Base-by-base conservation (phyloP, 345 rosid species). In the Arabidopsis thaliana region DNA sequence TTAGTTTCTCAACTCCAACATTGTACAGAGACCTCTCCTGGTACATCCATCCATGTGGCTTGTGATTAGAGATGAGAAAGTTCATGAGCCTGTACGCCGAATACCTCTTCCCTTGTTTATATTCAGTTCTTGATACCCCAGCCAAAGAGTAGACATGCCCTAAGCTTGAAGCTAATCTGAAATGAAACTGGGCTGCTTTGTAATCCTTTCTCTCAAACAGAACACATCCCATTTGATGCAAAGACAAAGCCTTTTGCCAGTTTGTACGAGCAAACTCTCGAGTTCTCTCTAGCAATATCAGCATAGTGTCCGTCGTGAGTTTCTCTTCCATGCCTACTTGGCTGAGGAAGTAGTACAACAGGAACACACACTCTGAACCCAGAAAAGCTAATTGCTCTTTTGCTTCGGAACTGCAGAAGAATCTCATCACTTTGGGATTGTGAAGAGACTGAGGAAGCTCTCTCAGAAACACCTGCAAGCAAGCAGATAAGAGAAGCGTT, bases 11-110 rank as follows among this genome's bases (percentile, higher is more conserved):
- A 53, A 50, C 75, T 24, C 87, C 93, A 22, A 84, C 65, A 41
- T 83, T 85, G 75, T 88, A 94, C 37, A 91, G 74, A 56, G 96
- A 86, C 73, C 93, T 78, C 80, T 94, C 98, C 67, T 94, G 98
- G 77, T 83, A 91, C 96, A 94, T 94, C 98, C 98, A 94, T n/a
- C 97, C 98, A 53, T 75, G 80, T 67, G 91, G 84, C 69, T 84
- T 83, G 80, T 86, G 73, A 66, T 85, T 80, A 4, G 86, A 77
- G 69, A 94, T 83, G 59, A 94, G 81, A 45, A 85, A 87, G 79
- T 73, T 80, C 71, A 87, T 85, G 79, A 90, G 78, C 87, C 80
- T 84, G 67, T 77, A 91, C 12, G 97, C 95, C 2, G 88, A 86
- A 69, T 87, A 81, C 11, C 76, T 84, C 51, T 86, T 85, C 63